Percentiles rank a stretch among this genome's conserved stretches.
phyloP scores from a whole-genome alignment of 2,329 filamentous ascomycete genomes.

The Penicillium sp. region DNA sequence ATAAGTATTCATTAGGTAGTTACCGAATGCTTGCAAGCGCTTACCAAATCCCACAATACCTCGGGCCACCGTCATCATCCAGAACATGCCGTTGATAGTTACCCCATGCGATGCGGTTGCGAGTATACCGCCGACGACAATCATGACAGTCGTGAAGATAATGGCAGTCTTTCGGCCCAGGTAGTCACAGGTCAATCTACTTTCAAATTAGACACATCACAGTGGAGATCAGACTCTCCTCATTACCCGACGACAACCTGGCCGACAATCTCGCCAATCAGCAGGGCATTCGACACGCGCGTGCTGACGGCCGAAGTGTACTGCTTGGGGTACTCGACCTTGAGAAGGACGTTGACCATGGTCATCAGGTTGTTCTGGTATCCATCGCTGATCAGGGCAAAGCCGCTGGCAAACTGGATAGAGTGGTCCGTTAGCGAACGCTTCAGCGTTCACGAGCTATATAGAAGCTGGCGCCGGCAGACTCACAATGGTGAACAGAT shows the following conservation, averaged over 20 bases:
- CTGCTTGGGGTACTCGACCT: constrained; percentile 24
- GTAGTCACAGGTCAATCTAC: constrained; percentile 42
- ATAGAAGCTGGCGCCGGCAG: neutral
- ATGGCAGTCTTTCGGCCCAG: constrained; percentile 47
- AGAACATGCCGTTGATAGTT: constrained; percentile 50
- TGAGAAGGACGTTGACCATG: constrained; percentile 29
- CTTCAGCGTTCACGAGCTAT: neutral
- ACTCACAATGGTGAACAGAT: constrained; percentile 28
- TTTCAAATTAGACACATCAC: neutral
- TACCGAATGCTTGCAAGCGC: neutral
- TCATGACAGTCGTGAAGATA: constrained; percentile 44
- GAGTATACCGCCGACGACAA: constrained; percentile 46
- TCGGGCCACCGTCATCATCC: constrained; percentile 50
- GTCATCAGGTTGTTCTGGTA: constrained; percentile 33
- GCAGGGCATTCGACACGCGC: constrained; percentile 28
- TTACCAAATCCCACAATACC: constrained; percentile 47
- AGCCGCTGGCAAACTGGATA: constrained; percentile 26
- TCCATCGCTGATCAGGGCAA: constrained; percentile 30
- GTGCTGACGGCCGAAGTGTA: constrained; percentile 27
- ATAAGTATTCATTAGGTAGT: neutral
- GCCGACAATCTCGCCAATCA: constrained; percentile 28
- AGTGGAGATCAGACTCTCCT: neutral
- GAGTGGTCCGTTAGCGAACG: neutral
- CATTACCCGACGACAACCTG: constrained; percentile 26
- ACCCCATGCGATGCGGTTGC: constrained; percentile 45